Evolutionary conservation across 2,329 filamentous ascomycete genomes (phyloP).

Genomic region (Penicillium sp.): DNA sequence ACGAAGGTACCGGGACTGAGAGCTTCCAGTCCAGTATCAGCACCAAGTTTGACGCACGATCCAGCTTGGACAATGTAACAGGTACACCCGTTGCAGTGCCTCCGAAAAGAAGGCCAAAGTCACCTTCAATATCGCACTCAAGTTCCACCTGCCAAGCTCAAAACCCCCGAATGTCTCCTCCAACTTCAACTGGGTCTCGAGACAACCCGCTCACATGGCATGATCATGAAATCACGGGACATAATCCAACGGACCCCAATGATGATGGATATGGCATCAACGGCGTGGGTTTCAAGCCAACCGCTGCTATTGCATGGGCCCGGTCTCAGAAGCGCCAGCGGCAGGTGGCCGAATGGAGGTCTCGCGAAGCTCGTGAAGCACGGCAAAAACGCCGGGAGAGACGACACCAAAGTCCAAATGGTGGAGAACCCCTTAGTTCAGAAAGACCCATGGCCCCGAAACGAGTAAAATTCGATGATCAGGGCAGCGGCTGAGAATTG

Average conservation of each 20-base stretch:
- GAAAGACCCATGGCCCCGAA: constrained; percentile 32
- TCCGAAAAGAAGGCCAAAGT: constrained; percentile 15
- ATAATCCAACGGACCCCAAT: constrained; percentile 50
- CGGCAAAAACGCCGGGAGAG: constrained; percentile 52
- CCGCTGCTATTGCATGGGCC: constrained; percentile 53
- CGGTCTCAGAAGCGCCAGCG: constrained; percentile 51
- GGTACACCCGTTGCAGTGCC: constrained; percentile 11
- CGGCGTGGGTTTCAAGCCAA: constrained; percentile 58
- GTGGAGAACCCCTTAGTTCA: constrained; percentile 23
- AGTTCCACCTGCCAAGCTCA: constrained; percentile 18
- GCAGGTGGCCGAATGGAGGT: constrained; percentile 56
- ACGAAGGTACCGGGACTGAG: constrained; percentile 6
- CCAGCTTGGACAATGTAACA: constrained; percentile 1
- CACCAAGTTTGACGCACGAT: constrained; percentile 6
- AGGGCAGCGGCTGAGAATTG: constrained; percentile 1
- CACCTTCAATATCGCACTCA: constrained; percentile 18
- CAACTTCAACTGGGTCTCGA: constrained; percentile 19
- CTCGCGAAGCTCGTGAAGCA: constrained; percentile 53
- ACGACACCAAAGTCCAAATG: constrained; percentile 31
- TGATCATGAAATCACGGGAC: constrained; percentile 57
- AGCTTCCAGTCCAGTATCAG: constrained; percentile 2
- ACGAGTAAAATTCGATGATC: constrained; percentile 38
- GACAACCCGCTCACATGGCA: constrained; percentile 47
- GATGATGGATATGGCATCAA: constrained; percentile 61
- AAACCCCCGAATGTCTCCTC: constrained; percentile 31